Conservation (phyloP, 345 rosid genomes). For the Litchi chinensis region DNA sequence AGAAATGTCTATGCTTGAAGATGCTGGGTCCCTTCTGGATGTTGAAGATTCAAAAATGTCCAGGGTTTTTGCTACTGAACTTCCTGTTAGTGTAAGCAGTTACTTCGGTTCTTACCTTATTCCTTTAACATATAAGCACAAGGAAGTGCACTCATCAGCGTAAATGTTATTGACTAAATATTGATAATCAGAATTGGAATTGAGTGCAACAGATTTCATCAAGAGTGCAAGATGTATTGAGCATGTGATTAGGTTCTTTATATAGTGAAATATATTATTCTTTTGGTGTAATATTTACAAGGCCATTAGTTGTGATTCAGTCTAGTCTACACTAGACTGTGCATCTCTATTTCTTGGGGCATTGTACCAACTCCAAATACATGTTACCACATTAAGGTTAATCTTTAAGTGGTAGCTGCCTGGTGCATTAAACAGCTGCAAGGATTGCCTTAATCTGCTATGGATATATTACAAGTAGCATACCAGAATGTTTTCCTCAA, state of each 20-base stretch:
- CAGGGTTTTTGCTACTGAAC: conserved; percentile 56
- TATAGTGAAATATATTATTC: not conserved
- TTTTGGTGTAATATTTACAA: not conserved
- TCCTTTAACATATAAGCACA: not conserved
- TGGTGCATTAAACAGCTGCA: too few species aligned
- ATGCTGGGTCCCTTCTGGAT: conserved; percentile 31
- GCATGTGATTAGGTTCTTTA: not conserved
- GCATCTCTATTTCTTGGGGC: not conserved
- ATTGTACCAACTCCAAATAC: too few species aligned
- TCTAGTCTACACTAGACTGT: not conserved
- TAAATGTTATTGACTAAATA: not conserved
- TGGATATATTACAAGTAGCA: too few species aligned
- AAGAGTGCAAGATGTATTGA: not conserved
- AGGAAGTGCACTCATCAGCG: not conserved
- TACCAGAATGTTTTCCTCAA: too few species aligned
- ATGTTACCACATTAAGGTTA: too few species aligned
- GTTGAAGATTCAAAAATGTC: conserved; percentile 52
- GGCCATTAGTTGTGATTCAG: not conserved
- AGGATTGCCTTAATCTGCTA: too few species aligned
- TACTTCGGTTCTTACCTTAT: not conserved
- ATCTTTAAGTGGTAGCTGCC: too few species aligned
- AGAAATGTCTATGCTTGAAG: conserved; percentile 43
- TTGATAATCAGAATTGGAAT: not conserved
- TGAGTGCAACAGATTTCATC: not conserved
- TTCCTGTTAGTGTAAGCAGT: conserved; percentile 59